Percentiles rank a stretch among this genome's conserved stretches.
These are phyloP conservation scores for Salvia hispanica DNA, from an alignment of 257 asterid genomes.

Conservation along the genomic window DNA sequence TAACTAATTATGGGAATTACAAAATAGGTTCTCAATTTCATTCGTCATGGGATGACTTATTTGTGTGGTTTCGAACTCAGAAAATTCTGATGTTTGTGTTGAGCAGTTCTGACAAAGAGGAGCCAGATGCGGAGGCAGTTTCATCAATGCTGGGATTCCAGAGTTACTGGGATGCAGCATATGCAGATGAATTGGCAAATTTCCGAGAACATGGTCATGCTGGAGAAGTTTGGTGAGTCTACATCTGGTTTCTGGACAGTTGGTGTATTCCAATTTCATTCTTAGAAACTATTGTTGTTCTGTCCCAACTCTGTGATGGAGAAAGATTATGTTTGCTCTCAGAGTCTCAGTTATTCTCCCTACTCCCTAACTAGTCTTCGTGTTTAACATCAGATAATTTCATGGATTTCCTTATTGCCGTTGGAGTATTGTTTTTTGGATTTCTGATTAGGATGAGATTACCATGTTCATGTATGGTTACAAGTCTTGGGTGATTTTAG, in stretches of 20 bases:
- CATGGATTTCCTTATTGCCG: background rate
- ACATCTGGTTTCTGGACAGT: slow-evolving; percentile 10
- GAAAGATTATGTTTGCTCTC: background rate
- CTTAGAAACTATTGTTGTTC: slow-evolving; percentile 14
- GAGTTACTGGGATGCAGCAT: slow-evolving; percentile 94
- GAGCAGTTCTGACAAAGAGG: slow-evolving; percentile 93
- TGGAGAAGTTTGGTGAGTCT: slow-evolving; percentile 90
- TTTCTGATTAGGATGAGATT: background rate
- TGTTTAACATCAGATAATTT: background rate
- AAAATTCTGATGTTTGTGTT: slow-evolving; percentile 14
- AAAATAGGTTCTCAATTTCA: background rate
- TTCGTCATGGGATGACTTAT: slow-evolving; percentile 3
- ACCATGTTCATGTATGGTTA: slow-evolving; percentile 6
- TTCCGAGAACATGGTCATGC: slow-evolving; percentile 93
- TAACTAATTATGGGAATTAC: slow-evolving; percentile 10
- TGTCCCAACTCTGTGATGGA: background rate
- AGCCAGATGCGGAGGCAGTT: slow-evolving; percentile 73
- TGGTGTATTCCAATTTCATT: background rate
- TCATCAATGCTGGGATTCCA: slow-evolving; percentile 91
- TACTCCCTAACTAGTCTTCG: background rate
- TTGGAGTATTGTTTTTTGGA: background rate
- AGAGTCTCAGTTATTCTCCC: background rate
- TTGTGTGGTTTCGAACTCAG: slow-evolving; percentile 23
- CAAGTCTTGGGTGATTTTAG: slow-evolving; percentile 4
- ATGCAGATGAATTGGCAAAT: slow-evolving; percentile 84